phyloP scores from a whole-genome alignment of 2,329 filamentous ascomycete genomes.

The Ophiocordyceps camponoti-rufipedis region DNA sequence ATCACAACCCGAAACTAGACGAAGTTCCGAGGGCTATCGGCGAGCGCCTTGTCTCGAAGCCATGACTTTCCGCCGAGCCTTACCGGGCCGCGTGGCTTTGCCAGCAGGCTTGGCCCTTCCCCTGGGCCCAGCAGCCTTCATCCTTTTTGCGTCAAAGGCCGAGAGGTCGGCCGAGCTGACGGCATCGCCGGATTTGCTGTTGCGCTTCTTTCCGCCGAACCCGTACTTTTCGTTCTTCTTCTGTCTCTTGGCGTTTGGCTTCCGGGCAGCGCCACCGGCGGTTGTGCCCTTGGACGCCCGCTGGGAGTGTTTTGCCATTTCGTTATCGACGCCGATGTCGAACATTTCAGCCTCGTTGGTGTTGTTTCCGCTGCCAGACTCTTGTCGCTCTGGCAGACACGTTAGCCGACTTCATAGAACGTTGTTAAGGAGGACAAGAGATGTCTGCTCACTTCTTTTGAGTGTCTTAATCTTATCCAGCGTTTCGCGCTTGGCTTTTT shows the following conservation, averaged over 20 bases:
- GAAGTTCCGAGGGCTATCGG: background rate
- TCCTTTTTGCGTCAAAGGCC: conserved; percentile 62
- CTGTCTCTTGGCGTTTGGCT: conserved; percentile 52
- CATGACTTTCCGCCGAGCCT: conserved; percentile 30
- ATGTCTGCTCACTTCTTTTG: conserved; percentile 66
- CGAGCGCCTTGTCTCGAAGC: conserved; percentile 5
- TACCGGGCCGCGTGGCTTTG: conserved; percentile 28
- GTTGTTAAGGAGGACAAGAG: background rate
- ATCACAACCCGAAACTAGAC: background rate
- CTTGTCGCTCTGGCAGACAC: conserved; percentile 57
- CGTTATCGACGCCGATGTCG: conserved; percentile 67
- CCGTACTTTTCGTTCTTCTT: conserved; percentile 95
- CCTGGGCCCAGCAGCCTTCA: conserved; percentile 42
- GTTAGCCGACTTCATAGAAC: background rate
- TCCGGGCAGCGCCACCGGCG: conserved; percentile 7
- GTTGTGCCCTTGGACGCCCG: conserved; percentile 17
- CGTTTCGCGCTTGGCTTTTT: conserved; percentile 81
- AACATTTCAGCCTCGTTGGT: conserved; percentile 75
- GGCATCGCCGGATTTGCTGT: conserved; percentile 81
- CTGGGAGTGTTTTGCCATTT: conserved; percentile 25
- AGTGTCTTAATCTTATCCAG: conserved; percentile 88
- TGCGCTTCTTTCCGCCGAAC: conserved; percentile 88
- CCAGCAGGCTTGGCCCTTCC: conserved; percentile 7
- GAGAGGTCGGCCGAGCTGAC: conserved; percentile 63
- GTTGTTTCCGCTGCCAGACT: conserved; percentile 39